Evolutionary conservation across 2,329 filamentous ascomycete species (phyloP), one percentile per base, ranked within the genome.

Genomic region (Geoglossum cookeanum): DNA sequence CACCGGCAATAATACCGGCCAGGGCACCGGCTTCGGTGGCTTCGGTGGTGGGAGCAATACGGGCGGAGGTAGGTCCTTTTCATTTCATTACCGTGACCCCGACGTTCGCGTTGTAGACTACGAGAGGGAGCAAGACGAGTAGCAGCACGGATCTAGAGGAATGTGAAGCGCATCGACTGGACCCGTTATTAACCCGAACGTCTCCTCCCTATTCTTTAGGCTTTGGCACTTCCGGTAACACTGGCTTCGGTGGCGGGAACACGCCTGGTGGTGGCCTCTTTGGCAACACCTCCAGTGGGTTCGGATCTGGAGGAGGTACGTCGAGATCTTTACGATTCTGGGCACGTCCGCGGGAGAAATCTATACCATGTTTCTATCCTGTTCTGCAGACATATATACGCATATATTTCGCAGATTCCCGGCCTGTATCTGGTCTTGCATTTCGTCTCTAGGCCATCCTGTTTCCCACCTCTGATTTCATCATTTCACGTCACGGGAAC

Each of bases 281-380:
- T 55, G 56, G 56, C 32, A 42, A 33, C 33, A 58, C 56, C 27
- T 58, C 57, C 58, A 55, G 37, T 57, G 58, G 58, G 30, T 61
- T 61, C 55, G 60, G 60, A 22, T 33, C 57, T 32, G 52, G 56
- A 54, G 49, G 45, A 48, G 57, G 57, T 58, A 58, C 49, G 49
- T 53, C 49, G 49, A 53, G 13, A 35, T 53, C 49, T 53, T n/a
- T 53, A 53, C 49, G 49, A 37, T 53, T 52, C 48, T 52, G 48
- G 48, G 48, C 32, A 32, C 30, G 49, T 53, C 49, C 49, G 22
- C 29, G 37, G 30, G 49, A 15, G 48, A 35, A n/a, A 9, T 53
- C 29, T 22, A 45, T 11, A 4, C 22, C 37, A 32, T 32, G 33
- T 37, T 35, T 22, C 48, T 5, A 15, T 37, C 29, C 32, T 37